Base-by-base conservation (phyloP, 805 yeast genomes). In the Nematodospora valgi region DNA sequence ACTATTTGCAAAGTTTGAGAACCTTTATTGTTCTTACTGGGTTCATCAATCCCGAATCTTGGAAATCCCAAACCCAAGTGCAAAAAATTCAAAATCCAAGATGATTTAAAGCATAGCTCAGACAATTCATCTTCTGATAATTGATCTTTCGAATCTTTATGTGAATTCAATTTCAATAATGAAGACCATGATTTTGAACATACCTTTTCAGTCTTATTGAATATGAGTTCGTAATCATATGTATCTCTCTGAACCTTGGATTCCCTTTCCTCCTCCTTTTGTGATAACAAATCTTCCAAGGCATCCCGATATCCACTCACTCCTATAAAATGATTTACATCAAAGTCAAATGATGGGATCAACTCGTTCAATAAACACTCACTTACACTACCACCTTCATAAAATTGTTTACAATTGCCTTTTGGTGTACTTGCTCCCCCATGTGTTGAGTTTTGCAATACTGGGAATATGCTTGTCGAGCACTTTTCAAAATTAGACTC, bases 261-360 rank as follows among this genome's bases (percentile, higher is more conserved):
- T 24, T 58, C 33, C 9, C 34, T 23, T 16, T 27, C 21, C 12
- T 27, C 23, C 7, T 36, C 37, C 24, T 30, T 27, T 14, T 23
- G 35, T 8, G 62, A 55, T 23, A 74, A 48, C 24, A 77, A 56
- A 32, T 66, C 62, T n/a, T 70, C 67, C 25, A 79, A 61, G 4
- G 80, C 72, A 46, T 79, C 79, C 79, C 82, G 78, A 49, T 78
- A 78, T 4, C 83, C 85, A 40, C 82, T 76, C 6, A 80, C 81
- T 0, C 85, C 86, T 26, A 76, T 61, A 38, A 80, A 80, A 38
- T 70, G 72, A 43, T 75, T 71, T 22, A 72, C 58, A 31, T 73
- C 72, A 47, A 79, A 76, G 44, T 74, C 78, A 55, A 79, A 72
- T 6, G 73, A 59, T 0, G 85, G 86, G 19, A 75, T 62, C 14